Conservation (phyloP, 257 asterid genomes). For the Petrea volubilis region DNA sequence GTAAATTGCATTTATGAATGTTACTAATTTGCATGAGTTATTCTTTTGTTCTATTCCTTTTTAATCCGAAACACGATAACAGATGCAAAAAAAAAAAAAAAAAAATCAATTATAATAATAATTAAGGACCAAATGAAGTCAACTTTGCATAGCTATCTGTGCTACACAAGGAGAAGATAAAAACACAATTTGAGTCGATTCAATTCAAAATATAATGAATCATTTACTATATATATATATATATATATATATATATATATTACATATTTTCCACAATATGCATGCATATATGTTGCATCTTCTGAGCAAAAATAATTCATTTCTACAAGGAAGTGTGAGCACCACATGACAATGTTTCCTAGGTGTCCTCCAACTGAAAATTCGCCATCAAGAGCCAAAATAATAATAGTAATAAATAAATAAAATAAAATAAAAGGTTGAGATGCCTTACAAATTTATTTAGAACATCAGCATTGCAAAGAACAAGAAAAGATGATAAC, state of each 20-base stretch:
- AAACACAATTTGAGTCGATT: neutral
- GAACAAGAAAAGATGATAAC: too few species aligned
- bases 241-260: neutral
- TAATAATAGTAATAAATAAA: neutral
- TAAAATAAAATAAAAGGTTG: neutral
- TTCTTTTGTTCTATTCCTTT: neutral
- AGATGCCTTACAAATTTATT: too few species aligned
- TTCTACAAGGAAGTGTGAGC: neutral
- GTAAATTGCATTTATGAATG: neutral
- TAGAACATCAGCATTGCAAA: too few species aligned
- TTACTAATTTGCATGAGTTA: neutral
- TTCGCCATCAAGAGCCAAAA: neutral
- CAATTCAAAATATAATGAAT: neutral
- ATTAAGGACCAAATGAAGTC: neutral
- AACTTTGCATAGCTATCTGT: neutral
- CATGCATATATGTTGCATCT: neutral
- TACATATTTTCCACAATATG: neutral
- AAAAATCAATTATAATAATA: too few species aligned
- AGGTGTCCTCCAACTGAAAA: neutral
- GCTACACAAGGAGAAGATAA: neutral
- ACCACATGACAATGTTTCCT: conserved; percentile 28
- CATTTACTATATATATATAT: neutral
- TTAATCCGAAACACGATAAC: neutral
- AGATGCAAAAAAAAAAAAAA: too few species aligned
- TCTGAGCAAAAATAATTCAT: neutral